phyloP scores from a whole-genome alignment of 192 early-diverging fungal species.

The Rhizophlyctis rosea region DNA sequence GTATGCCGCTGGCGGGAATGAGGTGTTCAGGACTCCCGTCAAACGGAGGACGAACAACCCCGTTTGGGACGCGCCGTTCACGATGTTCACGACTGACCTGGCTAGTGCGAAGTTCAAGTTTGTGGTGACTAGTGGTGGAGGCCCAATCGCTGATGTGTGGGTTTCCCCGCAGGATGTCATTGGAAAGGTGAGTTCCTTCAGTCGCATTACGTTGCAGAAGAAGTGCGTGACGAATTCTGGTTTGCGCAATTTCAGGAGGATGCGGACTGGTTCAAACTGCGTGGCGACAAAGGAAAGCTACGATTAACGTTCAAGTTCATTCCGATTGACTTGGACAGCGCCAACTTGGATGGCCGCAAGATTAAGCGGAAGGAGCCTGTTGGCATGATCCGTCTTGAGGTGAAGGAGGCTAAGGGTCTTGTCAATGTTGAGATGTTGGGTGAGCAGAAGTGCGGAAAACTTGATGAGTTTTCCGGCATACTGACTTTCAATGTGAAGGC shows the following conservation, averaged over 20 bases:
- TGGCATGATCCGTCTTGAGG: constrained; percentile 75
- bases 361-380: constrained; percentile 55
- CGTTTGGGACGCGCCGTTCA: constrained; percentile 67
- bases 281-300: constrained; percentile 50
- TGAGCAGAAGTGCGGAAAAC: not conserved
- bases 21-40: constrained; percentile 49
- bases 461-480: not conserved
- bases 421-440: constrained; percentile 80
- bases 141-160: constrained; percentile 39
- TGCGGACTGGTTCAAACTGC: constrained; percentile 65
- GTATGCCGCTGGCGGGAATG: constrained; percentile 9
- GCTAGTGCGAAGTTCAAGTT: constrained; percentile 57
- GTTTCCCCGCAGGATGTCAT: constrained; percentile 36
- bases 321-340: constrained; percentile 71
- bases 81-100: constrained; percentile 71
- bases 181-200: constrained; percentile 32
- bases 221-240: constrained; percentile 39
- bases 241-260: constrained; percentile 21
- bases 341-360: constrained; percentile 43
- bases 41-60: constrained; percentile 76
- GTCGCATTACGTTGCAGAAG: constrained; percentile 4
- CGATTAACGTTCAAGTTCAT: constrained; percentile 73
- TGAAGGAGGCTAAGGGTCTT: constrained; percentile 69
- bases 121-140: constrained; percentile 52
- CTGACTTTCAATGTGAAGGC: constrained; percentile 32